phyloP scores from a whole-genome alignment of 1,284 basidiomycete species.

The Marasmius tenuissimus region DNA sequence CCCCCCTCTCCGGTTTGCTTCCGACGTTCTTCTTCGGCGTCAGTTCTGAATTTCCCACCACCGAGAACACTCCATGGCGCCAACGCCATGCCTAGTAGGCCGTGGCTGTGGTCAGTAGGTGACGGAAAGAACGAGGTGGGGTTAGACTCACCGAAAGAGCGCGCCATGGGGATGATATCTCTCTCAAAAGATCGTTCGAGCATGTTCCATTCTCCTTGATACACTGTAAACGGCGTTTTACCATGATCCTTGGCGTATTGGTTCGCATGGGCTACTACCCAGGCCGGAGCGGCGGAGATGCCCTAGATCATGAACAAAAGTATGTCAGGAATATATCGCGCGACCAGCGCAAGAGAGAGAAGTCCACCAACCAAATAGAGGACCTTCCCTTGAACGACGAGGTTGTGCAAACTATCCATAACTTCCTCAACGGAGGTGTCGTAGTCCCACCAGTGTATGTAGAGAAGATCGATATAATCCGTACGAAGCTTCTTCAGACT shows the following conservation, averaged over 20 bases:
- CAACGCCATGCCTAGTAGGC: not conserved
- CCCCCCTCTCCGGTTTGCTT: not conserved
- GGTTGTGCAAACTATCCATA: not conserved
- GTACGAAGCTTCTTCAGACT: no score
- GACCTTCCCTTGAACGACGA: not conserved
- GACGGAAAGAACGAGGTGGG: not conserved
- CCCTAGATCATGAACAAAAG: not conserved
- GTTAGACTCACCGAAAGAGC: not conserved
- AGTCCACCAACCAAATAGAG: not conserved
- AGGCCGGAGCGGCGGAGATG: not conserved
- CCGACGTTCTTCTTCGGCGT: not conserved
- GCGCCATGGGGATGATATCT: not conserved
- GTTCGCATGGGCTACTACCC: not conserved
- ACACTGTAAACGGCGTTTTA: not conserved
- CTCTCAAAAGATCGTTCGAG: not conserved
- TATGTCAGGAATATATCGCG: not conserved
- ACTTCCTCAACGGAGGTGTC: not conserved
- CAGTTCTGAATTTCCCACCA: not conserved
- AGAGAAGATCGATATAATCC: no score
- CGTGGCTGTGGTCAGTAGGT: not conserved
- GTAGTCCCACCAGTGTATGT: not conserved
- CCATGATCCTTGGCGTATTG: not conserved
- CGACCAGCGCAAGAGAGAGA: not conserved
- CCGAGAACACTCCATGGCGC: not conserved
- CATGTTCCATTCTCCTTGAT: not conserved